These are phyloP conservation scores for Graphium sp. DNA, from an alignment of 2,329 filamentous ascomycete genomes.

Conservation along the genomic window DNA sequence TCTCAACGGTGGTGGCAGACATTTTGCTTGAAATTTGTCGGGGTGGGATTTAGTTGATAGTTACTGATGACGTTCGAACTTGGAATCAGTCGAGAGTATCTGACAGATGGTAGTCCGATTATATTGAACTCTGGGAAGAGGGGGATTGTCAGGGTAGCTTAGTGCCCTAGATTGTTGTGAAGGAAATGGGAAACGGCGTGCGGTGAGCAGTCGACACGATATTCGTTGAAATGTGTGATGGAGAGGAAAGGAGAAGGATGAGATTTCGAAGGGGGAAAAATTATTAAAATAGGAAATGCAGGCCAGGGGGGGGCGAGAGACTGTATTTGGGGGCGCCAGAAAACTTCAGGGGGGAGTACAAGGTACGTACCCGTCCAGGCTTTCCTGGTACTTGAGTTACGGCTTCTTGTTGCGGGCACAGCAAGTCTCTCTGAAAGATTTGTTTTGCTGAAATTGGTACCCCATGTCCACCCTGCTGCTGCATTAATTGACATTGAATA, in stretches of 20 bases:
- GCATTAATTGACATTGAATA: neutral
- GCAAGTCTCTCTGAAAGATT: too few species aligned
- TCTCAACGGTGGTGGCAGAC: constrained; percentile 57
- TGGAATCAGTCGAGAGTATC: constrained; percentile 7
- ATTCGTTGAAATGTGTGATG: constrained; percentile 4
- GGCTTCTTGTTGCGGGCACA: too few species aligned
- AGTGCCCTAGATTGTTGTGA: constrained; percentile 56
- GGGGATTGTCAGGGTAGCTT: constrained; percentile 66
- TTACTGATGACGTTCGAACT: constrained; percentile 25
- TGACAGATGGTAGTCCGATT: constrained; percentile 2
- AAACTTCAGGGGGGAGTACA: neutral
- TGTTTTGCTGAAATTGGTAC: too few species aligned
- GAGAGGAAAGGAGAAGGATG: constrained; percentile 3
- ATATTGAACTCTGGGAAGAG: constrained; percentile 41
- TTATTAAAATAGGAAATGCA: constrained; percentile 1
- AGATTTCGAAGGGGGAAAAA: constrained; percentile 2
- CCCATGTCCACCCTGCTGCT: neutral
- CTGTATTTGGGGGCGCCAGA: neutral
- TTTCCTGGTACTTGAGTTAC: too few species aligned
- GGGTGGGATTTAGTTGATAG: constrained; percentile 26
- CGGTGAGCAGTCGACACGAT: too few species aligned
- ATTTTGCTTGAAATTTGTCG: constrained; percentile 41
- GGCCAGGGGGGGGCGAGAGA: neutral
- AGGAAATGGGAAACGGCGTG: constrained; percentile 16
- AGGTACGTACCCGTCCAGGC: neutral